phyloP scores from a whole-genome alignment of 2,329 filamentous ascomycete genomes.

The Meredithiella fracta region DNA sequence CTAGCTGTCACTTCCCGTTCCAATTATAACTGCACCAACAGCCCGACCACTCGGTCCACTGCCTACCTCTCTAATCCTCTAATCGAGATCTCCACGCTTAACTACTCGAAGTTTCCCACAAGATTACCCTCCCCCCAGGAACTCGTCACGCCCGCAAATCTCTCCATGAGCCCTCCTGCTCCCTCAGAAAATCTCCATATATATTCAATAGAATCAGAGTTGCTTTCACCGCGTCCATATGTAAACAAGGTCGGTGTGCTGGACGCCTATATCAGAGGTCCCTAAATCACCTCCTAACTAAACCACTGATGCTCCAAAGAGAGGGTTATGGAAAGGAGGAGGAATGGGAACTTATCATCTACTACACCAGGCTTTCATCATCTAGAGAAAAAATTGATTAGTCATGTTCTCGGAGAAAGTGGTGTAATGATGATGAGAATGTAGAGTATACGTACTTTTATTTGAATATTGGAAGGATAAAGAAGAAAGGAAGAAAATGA shows the following conservation, averaged over 20 bases:
- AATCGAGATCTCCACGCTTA: no score
- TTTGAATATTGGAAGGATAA: conserved; percentile 99
- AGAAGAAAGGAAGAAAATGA: conserved; percentile 34
- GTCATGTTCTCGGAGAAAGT: conserved; percentile 15
- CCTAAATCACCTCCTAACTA: conserved; percentile 44
- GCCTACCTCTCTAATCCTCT: no score
- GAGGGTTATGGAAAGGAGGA: conserved; percentile 62
- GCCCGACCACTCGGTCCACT: no score
- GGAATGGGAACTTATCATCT: conserved; percentile 63
- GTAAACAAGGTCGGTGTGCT: conserved; percentile 99
- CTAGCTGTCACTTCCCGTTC: no score
- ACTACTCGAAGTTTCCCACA: no score
- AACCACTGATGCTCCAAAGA: conserved; percentile 80
- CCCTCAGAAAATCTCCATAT: not conserved
- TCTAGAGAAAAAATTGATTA: conserved; percentile 37
- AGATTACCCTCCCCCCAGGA: no score
- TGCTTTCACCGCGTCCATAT: conserved; percentile 91
- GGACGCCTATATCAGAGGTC: conserved; percentile 92
- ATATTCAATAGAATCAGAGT: conserved; percentile 57
- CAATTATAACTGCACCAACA: no score
- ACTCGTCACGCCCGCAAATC: no score
- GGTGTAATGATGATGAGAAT: conserved; percentile 13
- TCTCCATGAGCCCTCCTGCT: no score
- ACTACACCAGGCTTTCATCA: conserved; percentile 99
- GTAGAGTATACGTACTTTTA: conserved; percentile 52